These are phyloP conservation scores for Amanita muscaria DNA, from an alignment of 768 basidiomycete genomes.

Conservation along the genomic window DNA sequence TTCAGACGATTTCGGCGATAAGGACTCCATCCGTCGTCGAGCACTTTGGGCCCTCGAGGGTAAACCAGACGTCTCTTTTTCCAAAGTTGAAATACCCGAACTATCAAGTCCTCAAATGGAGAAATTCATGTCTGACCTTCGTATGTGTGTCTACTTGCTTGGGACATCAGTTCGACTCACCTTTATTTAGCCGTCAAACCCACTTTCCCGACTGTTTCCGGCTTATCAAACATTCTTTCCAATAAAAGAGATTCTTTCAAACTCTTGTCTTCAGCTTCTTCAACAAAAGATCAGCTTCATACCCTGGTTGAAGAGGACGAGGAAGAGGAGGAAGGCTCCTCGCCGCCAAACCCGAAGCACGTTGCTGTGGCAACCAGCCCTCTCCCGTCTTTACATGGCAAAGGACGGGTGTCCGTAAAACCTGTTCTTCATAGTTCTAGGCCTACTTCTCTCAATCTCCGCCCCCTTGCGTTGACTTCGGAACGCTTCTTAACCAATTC, in stretches of 20 bases:
- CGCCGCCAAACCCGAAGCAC: background rate
- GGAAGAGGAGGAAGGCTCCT: slow-evolving; percentile 43
- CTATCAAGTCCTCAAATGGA: slow-evolving; percentile 50
- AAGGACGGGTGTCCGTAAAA: slow-evolving; percentile 13
- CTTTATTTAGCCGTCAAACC: slow-evolving; percentile 46
- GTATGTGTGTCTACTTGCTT: slow-evolving; percentile 44
- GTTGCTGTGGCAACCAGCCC: background rate
- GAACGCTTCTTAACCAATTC: slow-evolving; percentile 32
- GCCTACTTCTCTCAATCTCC: slow-evolving; percentile 57
- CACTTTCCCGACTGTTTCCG: slow-evolving; percentile 40
- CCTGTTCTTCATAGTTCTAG: slow-evolving; percentile 42
- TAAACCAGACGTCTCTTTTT: slow-evolving; percentile 58
- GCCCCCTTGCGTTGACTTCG: slow-evolving; percentile 62
- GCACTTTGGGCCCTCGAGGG: slow-evolving; percentile 88
- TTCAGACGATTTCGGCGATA: slow-evolving; percentile 61
- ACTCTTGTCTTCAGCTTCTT: slow-evolving; percentile 48
- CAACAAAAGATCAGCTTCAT: slow-evolving; percentile 67
- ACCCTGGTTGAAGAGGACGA: slow-evolving; percentile 84
- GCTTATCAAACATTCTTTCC: slow-evolving; percentile 30
- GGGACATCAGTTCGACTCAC: slow-evolving; percentile 12
- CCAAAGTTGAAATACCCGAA: slow-evolving; percentile 81
- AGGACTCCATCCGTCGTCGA: slow-evolving; percentile 71
- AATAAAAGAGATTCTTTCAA: slow-evolving; percentile 81
- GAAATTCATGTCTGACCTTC: slow-evolving; percentile 53
- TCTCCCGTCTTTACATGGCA: background rate